These are phyloP conservation scores for Plectosphaerella sp. DNA, from an alignment of 2,329 filamentous ascomycete genomes.

Conservation along the genomic window DNA sequence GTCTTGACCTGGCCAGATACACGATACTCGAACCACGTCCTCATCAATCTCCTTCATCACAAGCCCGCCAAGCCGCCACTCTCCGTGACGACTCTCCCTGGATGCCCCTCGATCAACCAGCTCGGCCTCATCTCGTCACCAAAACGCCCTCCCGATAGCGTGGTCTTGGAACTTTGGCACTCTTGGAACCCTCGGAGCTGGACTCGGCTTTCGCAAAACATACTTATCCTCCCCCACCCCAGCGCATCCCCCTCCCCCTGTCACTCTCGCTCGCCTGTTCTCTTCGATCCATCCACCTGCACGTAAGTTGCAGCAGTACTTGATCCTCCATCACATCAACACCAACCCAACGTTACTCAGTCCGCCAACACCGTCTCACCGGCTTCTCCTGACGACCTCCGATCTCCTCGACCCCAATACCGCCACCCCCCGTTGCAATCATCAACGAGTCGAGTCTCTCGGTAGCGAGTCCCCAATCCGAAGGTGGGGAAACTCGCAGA, in stretches of 20 bases:
- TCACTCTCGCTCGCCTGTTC: neutral
- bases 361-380: no score
- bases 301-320: neutral
- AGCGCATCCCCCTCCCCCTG: no score
- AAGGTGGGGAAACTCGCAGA: constrained; percentile 11
- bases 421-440: no score
- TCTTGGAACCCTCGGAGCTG: neutral
- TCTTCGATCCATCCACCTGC: neutral
- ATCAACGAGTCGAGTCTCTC: neutral
- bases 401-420: no score
- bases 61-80: neutral
- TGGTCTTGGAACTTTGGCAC: neutral
- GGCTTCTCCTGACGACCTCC: no score
- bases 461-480: neutral
- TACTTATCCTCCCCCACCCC: no score
- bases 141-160: neutral
- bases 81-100: neutral
- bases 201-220: neutral
- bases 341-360: no score
- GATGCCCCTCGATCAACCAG: neutral
- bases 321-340: no score
- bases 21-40: neutral
- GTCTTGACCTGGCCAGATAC: neutral
- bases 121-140: neutral
- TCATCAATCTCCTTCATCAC: neutral